Conservation (phyloP, 1,284 basidiomycete species). For the Clitocybe nebularis region DNA sequence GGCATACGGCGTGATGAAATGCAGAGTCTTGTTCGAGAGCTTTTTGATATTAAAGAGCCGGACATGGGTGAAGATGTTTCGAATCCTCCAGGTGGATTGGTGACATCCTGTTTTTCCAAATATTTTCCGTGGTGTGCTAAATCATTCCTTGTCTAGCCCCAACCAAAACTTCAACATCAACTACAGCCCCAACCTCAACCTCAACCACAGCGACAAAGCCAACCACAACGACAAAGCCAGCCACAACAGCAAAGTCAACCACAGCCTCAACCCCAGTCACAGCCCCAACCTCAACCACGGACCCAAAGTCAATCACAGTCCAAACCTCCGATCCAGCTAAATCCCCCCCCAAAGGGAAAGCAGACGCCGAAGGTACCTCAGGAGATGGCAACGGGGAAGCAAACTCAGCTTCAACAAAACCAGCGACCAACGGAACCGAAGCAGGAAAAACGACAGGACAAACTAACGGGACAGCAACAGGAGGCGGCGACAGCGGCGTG, state of each 20-base stretch:
- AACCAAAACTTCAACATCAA: slow-evolving; percentile 1
- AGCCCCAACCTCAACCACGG: background rate
- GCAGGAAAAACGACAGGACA: slow-evolving; percentile 1
- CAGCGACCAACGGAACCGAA: slow-evolving; percentile 1
- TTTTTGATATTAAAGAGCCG: slow-evolving; percentile 31
- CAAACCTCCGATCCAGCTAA: background rate
- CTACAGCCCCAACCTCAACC: slow-evolving; percentile 3
- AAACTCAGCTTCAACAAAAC: background rate
- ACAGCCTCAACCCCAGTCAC: background rate
- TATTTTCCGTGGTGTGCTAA: slow-evolving; percentile 7
- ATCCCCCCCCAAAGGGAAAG: background rate
- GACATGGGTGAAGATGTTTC: slow-evolving; percentile 3
- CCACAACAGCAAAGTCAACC: no score
- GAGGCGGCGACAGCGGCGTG: slow-evolving; percentile 3
- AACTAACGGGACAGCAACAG: slow-evolving; percentile 4
- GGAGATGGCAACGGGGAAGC: slow-evolving; percentile 1
- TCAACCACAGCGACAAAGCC: slow-evolving; percentile 1
- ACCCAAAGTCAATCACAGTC: no score
- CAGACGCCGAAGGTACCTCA: background rate
- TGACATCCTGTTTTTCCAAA: slow-evolving; percentile 17
- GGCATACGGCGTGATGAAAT: slow-evolving; percentile 33
- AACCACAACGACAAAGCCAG: background rate
- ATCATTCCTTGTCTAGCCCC: background rate
- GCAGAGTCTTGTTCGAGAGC: slow-evolving; percentile 29
- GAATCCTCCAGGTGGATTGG: slow-evolving; percentile 29